Conservation (phyloP, 2,329 filamentous ascomycete genomes). For the Ophioceras dolichostomum region DNA sequence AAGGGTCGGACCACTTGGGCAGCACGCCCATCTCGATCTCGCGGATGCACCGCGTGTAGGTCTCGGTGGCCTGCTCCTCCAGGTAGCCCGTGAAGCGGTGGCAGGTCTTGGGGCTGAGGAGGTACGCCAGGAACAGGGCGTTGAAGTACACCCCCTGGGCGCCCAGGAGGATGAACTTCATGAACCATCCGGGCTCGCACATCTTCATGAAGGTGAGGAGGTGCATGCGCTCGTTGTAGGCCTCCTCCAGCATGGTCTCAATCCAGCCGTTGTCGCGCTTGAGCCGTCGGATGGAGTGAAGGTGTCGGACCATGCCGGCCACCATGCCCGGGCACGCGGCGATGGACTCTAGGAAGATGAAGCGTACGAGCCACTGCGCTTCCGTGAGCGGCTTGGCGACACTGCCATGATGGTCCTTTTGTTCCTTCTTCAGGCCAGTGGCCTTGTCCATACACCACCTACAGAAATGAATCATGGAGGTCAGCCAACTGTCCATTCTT, state of each 20-base stretch:
- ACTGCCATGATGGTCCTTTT: slow-evolving; percentile 46
- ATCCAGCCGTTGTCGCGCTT: slow-evolving; percentile 96
- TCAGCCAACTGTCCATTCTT: too few species aligned
- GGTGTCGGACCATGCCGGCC: slow-evolving; percentile 82
- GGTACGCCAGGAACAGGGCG: slow-evolving; percentile 76
- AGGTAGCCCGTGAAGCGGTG: slow-evolving; percentile 96
- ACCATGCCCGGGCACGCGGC: slow-evolving; percentile 97
- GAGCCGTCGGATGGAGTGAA: slow-evolving; percentile 72
- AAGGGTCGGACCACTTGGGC: slow-evolving; percentile 61
- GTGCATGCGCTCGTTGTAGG: slow-evolving; percentile 90
- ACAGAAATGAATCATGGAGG: too few species aligned
- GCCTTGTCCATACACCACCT: slow-evolving; percentile 71
- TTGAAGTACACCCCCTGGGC: slow-evolving; percentile 98
- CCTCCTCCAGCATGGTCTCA: slow-evolving; percentile 79
- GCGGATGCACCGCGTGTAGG: slow-evolving; percentile 78
- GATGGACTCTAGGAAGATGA: slow-evolving; percentile 89
- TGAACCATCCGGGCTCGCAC: slow-evolving; percentile 67
- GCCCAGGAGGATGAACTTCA: slow-evolving; percentile 81
- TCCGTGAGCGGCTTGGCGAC: slow-evolving; percentile 62
- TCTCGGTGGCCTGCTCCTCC: slow-evolving; percentile 93
- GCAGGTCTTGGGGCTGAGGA: slow-evolving; percentile 74
- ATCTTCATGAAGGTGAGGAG: slow-evolving; percentile 76
- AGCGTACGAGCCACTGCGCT: slow-evolving; percentile 76
- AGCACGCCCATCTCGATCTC: slow-evolving; percentile 79
- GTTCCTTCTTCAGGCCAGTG: slow-evolving; percentile 61